phyloP scores from a whole-genome alignment of 805 yeast genomes.

The Metschnikowia corniflorae region DNA sequence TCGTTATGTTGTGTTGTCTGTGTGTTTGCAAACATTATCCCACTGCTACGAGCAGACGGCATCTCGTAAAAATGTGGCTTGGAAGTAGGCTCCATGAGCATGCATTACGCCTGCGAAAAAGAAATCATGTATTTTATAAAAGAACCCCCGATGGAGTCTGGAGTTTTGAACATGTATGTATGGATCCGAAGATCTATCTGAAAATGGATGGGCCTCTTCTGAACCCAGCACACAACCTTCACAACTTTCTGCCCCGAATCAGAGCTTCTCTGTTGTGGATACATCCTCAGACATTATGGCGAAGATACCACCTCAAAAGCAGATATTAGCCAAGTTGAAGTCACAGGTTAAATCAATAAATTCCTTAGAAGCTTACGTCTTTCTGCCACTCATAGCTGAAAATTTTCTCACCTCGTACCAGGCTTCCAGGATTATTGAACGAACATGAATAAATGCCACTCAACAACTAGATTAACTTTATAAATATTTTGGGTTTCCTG shows the following conservation, averaged over 20 bases:
- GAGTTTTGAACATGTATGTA: too few relatives aligned
- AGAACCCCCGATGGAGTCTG: too few relatives aligned
- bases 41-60: too few relatives aligned
- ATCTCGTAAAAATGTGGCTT: too few relatives aligned
- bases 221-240: constrained; percentile 4
- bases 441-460: constrained; percentile 36
- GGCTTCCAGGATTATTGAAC: constrained; percentile 31
- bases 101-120: too few relatives aligned
- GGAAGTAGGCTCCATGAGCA: too few relatives aligned
- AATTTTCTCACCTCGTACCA: constrained; percentile 29
- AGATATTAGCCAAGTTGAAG: constrained; percentile 17
- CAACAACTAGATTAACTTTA: constrained; percentile 26
- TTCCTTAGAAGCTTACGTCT: constrained; percentile 29
- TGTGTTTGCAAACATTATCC: too few relatives aligned
- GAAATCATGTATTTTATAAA: too few relatives aligned
- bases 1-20: too few relatives aligned
- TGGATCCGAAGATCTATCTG: constrained; percentile 34
- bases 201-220: constrained; percentile 35
- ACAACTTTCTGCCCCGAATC: constrained; percentile 5
- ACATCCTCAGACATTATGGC: constrained; percentile 13
- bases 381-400: constrained; percentile 26
- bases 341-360: constrained; percentile 21
- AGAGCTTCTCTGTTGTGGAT: constrained; percentile 9
- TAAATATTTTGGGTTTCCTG: constrained; percentile 39
- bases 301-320: constrained; percentile 27